Evolutionary conservation across 2,329 filamentous ascomycete species (phyloP).

Genomic region (Aspergillus costaricaensis): DNA sequence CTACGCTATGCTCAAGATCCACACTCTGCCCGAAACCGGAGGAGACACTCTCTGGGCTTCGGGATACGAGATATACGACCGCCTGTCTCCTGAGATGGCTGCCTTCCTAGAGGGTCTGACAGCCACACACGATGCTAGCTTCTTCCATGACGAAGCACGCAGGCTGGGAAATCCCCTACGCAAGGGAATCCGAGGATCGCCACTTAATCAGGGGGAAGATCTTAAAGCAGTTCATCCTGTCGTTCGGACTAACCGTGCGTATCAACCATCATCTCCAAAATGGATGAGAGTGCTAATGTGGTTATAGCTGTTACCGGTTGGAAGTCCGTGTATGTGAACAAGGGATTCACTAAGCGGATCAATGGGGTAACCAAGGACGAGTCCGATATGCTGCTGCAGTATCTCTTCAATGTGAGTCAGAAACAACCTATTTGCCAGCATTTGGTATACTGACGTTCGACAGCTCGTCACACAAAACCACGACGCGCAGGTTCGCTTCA

Average conservation of each 20-base stretch:
- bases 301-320: constrained; percentile 58
- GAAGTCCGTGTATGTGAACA: constrained; percentile 57
- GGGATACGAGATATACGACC: constrained; percentile 67
- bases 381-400: constrained; percentile 45
- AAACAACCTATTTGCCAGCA: neutral
- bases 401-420: constrained; percentile 41
- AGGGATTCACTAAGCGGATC: constrained; percentile 44
- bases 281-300: neutral
- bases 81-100: constrained; percentile 58
- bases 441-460: neutral
- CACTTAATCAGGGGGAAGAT: constrained; percentile 56
- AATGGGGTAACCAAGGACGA: constrained; percentile 51
- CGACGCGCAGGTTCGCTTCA: constrained; percentile 53
- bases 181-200: constrained; percentile 52
- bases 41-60: constrained; percentile 68
- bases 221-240: constrained; percentile 59
- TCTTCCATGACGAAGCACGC: constrained; percentile 51
- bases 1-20: constrained; percentile 62
- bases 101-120: constrained; percentile 62
- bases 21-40: constrained; percentile 57
- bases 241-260: constrained; percentile 57
- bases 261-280: neutral
- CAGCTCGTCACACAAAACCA: constrained; percentile 49
- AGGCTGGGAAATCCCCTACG: constrained; percentile 37
- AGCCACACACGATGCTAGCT: constrained; percentile 57